A percentile compares a stretch with the other conserved stretches of the same genome.
Evolutionary conservation across 106 monocot genomes (phyloP).

Genomic region (Apostasia ramifera): DNA sequence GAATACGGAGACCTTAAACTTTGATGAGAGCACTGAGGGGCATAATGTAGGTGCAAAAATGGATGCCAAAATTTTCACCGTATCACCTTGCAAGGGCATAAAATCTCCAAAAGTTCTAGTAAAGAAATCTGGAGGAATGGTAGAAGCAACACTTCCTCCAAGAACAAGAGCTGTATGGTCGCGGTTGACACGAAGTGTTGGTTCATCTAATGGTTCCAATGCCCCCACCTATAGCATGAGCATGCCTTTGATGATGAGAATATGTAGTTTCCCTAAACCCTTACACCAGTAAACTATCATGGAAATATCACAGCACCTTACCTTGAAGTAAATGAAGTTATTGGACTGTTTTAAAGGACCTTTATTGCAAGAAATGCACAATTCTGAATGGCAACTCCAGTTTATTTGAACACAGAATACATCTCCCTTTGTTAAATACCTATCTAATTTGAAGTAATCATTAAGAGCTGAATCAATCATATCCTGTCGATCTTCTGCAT

Average conservation of each 20-base stretch:
- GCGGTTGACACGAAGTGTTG: constrained; percentile 53
- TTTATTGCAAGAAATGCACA: constrained; percentile 54
- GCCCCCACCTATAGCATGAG: constrained; percentile 50
- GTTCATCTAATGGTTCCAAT: constrained; percentile 73
- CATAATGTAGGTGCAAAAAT: constrained; percentile 62
- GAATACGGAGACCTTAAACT: constrained; percentile 66
- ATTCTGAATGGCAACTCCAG: constrained; percentile 75
- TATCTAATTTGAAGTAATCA: constrained; percentile 76
- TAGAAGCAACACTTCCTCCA: constrained; percentile 65
- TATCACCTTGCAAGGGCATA: constrained; percentile 59
- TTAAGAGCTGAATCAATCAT: constrained; percentile 75
- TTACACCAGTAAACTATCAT: neutral
- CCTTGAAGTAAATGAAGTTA: constrained; percentile 84
- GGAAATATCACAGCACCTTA: constrained; percentile 15
- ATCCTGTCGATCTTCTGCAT: constrained; percentile 63
- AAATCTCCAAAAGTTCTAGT: constrained; percentile 13
- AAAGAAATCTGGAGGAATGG: constrained; percentile 65
- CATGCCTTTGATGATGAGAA: constrained; percentile 1
- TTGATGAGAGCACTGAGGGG: constrained; percentile 59
- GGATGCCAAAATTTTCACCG: constrained; percentile 52
- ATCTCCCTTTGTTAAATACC: constrained; percentile 76
- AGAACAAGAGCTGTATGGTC: constrained; percentile 76
- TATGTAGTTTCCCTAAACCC: neutral
- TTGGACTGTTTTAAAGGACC: constrained; percentile 13
- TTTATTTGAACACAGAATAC: constrained; percentile 53